Evolutionary conservation across 75 land plant species (phyloP).

Genomic region (Adiantum capillusveneris): DNA sequence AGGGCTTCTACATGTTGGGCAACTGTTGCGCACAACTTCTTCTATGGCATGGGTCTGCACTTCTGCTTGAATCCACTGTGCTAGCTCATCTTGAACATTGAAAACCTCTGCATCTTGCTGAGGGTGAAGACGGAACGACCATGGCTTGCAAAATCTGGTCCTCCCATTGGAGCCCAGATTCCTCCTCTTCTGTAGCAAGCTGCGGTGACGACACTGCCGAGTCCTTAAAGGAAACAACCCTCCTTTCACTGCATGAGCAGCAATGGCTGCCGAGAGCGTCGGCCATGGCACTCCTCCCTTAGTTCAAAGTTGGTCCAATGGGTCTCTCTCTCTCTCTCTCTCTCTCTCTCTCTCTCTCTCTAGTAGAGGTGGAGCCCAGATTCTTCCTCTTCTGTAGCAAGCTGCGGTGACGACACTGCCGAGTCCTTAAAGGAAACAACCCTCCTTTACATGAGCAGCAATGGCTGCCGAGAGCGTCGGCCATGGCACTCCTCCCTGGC

Average conservation of each 20-base stretch:
- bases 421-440: no score
- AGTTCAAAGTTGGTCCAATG: no score
- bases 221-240: no score
- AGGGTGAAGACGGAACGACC: background rate
- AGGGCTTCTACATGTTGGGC: slow-evolving; percentile 15
- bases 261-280: no score
- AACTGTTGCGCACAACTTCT: background rate
- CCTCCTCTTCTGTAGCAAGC: slow-evolving; percentile 10
- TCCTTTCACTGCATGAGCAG: no score
- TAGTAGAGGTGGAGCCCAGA: slow-evolving; percentile 13
- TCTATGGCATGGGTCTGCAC: background rate
- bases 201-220: background rate
- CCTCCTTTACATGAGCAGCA: no score
- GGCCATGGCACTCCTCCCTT: no score
- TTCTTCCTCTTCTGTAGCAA: slow-evolving; percentile 9
- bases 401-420: background rate
- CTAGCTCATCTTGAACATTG: background rate
- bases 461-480: no score
- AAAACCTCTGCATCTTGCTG: background rate
- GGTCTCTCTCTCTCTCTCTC: no score
- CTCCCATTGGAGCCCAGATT: slow-evolving; percentile 7
- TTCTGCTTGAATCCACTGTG: slow-evolving; percentile 1
- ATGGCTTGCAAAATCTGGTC: background rate
- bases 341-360: no score
- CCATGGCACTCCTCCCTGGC: no score